Percentiles rank a stretch among this genome's conserved stretches.
These are phyloP conservation scores for Westerdykella ornata DNA, from an alignment of 2,329 filamentous ascomycete genomes.

Conservation along the genomic window DNA sequence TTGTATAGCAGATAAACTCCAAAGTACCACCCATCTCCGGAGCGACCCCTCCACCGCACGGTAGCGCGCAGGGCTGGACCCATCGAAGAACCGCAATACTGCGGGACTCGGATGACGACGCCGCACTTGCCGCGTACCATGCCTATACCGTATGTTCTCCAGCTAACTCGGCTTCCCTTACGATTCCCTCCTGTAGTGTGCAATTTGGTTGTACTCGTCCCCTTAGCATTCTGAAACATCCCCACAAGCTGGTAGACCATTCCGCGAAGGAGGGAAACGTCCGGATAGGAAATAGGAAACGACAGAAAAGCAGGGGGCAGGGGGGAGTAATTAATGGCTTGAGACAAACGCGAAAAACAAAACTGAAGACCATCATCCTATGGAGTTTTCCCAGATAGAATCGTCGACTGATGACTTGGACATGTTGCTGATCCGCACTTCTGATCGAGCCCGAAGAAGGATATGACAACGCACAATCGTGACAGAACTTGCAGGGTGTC, in stretches of 20 bases:
- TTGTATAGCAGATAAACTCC: no score
- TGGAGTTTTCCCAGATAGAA: conserved; percentile 20
- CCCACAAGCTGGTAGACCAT: conserved; percentile 40
- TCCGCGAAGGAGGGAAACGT: conserved; percentile 32
- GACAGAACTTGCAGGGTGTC: no score
- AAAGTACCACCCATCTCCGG: no score
- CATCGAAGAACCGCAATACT: no score
- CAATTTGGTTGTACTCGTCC: conserved; percentile 37
- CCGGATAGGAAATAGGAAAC: conserved; percentile 21
- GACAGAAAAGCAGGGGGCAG: conserved; percentile 20
- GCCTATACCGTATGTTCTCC: background rate
- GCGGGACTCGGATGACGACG: no score
- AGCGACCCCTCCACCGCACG: no score
- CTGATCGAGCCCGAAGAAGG: conserved; percentile 1
- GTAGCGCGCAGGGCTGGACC: no score
- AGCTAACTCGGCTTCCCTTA: background rate
- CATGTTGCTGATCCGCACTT: conserved; percentile 6
- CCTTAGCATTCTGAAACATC: conserved; percentile 33
- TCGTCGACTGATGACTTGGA: conserved; percentile 20
- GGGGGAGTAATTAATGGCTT: conserved; percentile 28
- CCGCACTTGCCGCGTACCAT: background rate
- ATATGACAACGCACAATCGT: no score
- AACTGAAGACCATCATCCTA: conserved; percentile 20
- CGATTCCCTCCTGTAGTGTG: conserved; percentile 3
- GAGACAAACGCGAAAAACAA: conserved; percentile 25